Conservation (phyloP, 1,139 yeast species). For the Saccharomyces hybrid region DNA sequence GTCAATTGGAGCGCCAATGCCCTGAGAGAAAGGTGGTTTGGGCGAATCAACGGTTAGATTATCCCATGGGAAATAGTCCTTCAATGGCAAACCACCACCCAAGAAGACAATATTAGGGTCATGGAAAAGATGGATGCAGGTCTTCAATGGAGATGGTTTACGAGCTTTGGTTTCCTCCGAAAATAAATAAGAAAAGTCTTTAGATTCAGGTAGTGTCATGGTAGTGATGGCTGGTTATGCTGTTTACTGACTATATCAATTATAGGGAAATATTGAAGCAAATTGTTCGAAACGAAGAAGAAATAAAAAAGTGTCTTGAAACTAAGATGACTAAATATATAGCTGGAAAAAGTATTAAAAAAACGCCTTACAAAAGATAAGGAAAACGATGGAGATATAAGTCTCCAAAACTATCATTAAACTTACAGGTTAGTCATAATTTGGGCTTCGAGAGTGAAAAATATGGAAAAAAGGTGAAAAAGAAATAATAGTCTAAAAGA, state of each 20-base stretch:
- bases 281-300: no score
- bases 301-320: no score
- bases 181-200: conserved; percentile 66
- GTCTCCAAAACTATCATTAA: no score
- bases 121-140: conserved; percentile 68
- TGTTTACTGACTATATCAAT: background rate
- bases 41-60: conserved; percentile 63
- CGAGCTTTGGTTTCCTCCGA: conserved; percentile 76
- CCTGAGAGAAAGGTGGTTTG: conserved; percentile 64
- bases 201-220: conserved; percentile 38
- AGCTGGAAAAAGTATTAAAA: no score
- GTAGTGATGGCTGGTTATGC: background rate
- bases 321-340: no score
- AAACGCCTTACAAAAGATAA: no score
- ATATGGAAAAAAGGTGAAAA: no score
- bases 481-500: no score
- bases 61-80: conserved; percentile 90
- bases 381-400: no score
- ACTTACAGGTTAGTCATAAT: no score
- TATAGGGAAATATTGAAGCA: no score
- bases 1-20: conserved; percentile 58
- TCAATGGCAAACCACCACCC: conserved; percentile 91
- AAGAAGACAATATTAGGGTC: conserved; percentile 76
- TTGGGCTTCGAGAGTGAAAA: no score
- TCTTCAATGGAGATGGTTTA: conserved; percentile 70